Base-by-base conservation (phyloP, 441 rosid genomes). In the Syzygium malaccense region DNA sequence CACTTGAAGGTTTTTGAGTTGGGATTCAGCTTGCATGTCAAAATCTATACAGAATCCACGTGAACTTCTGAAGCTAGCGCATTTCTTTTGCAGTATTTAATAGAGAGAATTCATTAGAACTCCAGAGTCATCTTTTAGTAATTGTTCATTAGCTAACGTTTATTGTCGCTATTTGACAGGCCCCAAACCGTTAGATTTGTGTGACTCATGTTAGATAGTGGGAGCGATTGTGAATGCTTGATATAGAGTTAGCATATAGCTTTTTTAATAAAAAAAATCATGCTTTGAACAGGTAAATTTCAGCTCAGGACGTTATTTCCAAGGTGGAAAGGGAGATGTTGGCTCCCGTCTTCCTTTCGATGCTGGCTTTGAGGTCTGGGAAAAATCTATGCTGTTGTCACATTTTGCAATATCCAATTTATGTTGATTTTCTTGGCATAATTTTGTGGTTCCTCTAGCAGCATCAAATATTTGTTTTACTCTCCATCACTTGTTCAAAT, bases 261-360 rank as follows among this genome's bases (percentile, higher is more conserved):
- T 62, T 68, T 88, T 20, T 41, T 75, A 75, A 75, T 75, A 5
- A 20, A 75, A 58, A 37, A 87, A 49, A 56, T 75, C 79, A 66
- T 90, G 60, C 66, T 88, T 17, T 89, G 26, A 45, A 90, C 87
- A 98, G 99, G 99, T 98, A 45, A 98, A 98, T 94, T 97, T 95
- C 93, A 98, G 99, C 94, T 95, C 99, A 75, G 99, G 99, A 83
- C 96, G 96, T 90, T 98, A 97, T 93, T 98, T 98, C 86, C 64
- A 88, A 51, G 98, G 98, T 25, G 91, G 89, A 57, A 86, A 71
- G 62, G 91, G 87, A 51, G 92, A 92, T 85, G 37, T 90, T 56
- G 87, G 48, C 54, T 93, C 98, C 33, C 95, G 64, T 90, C 98
- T 97, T 91, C 99, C 99, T 28, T 94, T 98, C 89, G 98, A 97